Evolutionary conservation across 2,329 filamentous ascomycete genomes (phyloP).

Genomic region (Rhinocladiella mackenziei): DNA sequence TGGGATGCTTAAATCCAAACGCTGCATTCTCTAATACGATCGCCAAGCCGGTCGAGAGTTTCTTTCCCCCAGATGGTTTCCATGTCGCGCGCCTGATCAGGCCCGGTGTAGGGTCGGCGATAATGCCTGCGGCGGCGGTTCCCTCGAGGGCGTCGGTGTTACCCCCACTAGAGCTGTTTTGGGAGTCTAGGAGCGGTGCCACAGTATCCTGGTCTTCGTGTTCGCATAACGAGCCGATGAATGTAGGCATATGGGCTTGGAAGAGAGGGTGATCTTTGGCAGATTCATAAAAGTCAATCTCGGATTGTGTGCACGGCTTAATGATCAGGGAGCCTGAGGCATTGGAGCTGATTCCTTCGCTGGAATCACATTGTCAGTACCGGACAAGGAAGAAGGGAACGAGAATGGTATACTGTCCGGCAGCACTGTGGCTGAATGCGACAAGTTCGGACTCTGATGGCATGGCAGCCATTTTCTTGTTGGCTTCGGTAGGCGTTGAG

Average conservation of each 20-base stretch:
- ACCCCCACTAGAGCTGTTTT: conserved; percentile 33
- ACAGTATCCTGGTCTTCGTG: conserved; percentile 47
- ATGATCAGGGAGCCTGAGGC: conserved; percentile 79
- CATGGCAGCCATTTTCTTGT: conserved; percentile 13
- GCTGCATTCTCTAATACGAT: conserved; percentile 84
- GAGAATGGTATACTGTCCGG: conserved; percentile 45
- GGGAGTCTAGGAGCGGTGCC: conserved; percentile 38
- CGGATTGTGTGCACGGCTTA: conserved; percentile 83
- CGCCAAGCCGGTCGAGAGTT: conserved; percentile 69
- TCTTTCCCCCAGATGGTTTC: conserved; percentile 55
- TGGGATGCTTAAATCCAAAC: conserved; percentile 74
- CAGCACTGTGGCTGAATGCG: conserved; percentile 44
- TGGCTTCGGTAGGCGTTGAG: background rate
- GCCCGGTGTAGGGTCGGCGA: conserved; percentile 29
- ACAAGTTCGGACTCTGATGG: conserved; percentile 32
- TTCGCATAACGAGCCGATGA: conserved; percentile 74
- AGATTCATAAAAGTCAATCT: conserved; percentile 86
- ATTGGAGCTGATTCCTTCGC: conserved; percentile 86
- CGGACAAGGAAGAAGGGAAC: conserved; percentile 2
- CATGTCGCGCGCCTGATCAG: conserved; percentile 31
- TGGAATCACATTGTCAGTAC: conserved; percentile 40
- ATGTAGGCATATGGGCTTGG: conserved; percentile 75
- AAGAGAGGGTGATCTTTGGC: conserved; percentile 66
- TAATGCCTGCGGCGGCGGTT: too few relatives aligned
- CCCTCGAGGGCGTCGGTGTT: conserved; percentile 28